phyloP scores from a whole-genome alignment of 495 filamentous ascomycete genomes.

The Evernia prunastri region DNA sequence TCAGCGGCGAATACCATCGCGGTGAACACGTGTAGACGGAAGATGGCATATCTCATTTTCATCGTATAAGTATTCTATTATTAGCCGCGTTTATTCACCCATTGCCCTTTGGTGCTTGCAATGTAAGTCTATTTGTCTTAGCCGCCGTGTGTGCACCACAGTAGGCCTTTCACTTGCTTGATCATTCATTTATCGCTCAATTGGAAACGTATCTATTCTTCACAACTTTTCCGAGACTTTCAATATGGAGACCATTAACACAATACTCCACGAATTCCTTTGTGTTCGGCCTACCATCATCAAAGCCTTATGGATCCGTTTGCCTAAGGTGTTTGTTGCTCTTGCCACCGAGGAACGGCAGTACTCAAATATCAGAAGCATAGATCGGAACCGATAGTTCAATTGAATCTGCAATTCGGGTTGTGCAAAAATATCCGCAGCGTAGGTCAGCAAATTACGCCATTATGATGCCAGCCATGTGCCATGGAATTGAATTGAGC shows the following conservation, averaged over 20 bases:
- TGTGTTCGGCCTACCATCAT: not conserved
- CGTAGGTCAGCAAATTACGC: too few relatives aligned
- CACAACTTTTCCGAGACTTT: not conserved
- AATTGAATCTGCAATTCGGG: not conserved
- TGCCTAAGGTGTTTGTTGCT: too few relatives aligned
- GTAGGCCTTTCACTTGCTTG: too few relatives aligned
- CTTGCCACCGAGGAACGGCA: too few relatives aligned
- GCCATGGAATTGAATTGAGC: too few relatives aligned
- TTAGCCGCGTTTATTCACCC: not conserved
- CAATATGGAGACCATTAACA: not conserved
- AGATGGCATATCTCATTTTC: not conserved
- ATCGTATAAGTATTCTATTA: not conserved
- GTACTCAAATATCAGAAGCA: not conserved
- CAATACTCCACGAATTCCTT: not conserved
- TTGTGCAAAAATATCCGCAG: not conserved
- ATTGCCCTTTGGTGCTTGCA: not conserved
- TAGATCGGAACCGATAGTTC: not conserved
- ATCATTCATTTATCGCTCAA: too few relatives aligned
- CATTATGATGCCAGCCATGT: not conserved
- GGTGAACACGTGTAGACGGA: not conserved
- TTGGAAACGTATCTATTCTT: not conserved
- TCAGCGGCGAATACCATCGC: not conserved
- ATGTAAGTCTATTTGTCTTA: not conserved
- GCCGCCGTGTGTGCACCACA: too few relatives aligned
- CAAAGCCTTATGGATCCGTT: not conserved